Base-by-base conservation (phyloP, 2,329 filamentous ascomycete genomes). In the Colletotrichum chrysophilum region DNA sequence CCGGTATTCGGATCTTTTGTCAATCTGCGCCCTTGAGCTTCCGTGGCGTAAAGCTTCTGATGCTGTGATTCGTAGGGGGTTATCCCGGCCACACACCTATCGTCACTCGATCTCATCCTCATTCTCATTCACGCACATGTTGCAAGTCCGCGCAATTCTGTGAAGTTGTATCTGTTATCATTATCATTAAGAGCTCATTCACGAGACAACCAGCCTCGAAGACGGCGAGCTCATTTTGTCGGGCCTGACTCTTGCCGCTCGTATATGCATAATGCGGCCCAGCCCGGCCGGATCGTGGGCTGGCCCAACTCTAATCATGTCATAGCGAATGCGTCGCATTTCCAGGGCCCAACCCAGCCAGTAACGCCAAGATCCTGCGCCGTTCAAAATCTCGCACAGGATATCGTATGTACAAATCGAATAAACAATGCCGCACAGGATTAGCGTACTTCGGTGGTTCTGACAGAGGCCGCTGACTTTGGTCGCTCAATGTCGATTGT, bases 401-500 rank as follows among this genome's bases (percentile, higher is more conserved):
- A n/a, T 36, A 28, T 34, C 48, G 61, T 58, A 62, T 69, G 61
- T 55, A 66, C 66, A 70, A 38, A 67, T 56, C 16, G 32, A 67
- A 48, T 70, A 62, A 10, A 34, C 48, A n/a, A 38, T 28, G 73
- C 30, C 21, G 21, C 18, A 28, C 48, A 58, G 26, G 7, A 70
- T 70, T 34, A 78, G 52, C 66, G 74, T 38, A 78, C 67, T 62
- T 79, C 79, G n/a, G 75, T 70, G 7, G 77, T 75, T 69, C 80
- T 78, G n/a, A 81, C 76, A 18, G 80, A 77, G 58, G 80, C 79
- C 52, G 83, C 79, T n/a, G 80, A 79, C 60, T 75, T 78, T 30
- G 83, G 80, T 48, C 83, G 82, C 36, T 91, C 88, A 80, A 96
- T 94, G 58, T 91, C 88, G 80, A 96, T 94, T 56, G 87, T 89